Conservation (phyloP, 192 early-diverging fungal species). For the Coemansia sp. region DNA sequence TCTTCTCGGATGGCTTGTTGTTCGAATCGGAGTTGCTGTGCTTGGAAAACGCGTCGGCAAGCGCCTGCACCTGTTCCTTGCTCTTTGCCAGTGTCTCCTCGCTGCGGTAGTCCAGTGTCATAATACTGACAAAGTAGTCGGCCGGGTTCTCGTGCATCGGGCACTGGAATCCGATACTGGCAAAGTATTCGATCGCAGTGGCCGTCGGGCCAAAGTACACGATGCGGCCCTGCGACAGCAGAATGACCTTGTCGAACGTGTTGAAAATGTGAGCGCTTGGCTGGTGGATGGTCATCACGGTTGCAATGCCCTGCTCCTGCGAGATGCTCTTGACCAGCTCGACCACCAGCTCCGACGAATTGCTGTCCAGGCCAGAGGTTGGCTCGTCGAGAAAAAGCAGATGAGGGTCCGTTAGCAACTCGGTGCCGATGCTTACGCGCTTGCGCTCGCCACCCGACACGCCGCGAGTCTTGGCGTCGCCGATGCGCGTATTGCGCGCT, state of each 20-base stretch:
- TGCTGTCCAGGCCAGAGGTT: slow-evolving; percentile 67
- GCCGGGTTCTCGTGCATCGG: slow-evolving; percentile 68
- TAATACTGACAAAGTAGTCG: slow-evolving; percentile 64
- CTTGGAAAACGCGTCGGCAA: slow-evolving; percentile 31
- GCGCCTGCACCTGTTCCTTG: slow-evolving; percentile 34
- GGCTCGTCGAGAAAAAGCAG: slow-evolving; percentile 57
- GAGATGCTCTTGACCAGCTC: slow-evolving; percentile 63
- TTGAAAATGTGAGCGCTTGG: slow-evolving; percentile 76
- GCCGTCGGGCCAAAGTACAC: slow-evolving; percentile 58
- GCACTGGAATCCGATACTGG: slow-evolving; percentile 55
- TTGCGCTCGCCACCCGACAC: slow-evolving; percentile 56
- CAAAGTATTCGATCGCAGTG: slow-evolving; percentile 49
- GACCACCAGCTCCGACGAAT: slow-evolving; percentile 60
- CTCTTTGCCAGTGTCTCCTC: slow-evolving; percentile 35
- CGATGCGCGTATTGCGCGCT: slow-evolving; percentile 56
- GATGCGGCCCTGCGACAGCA: slow-evolving; percentile 62
- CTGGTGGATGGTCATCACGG: slow-evolving; percentile 90
- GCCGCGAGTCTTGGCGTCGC: slow-evolving; percentile 44
- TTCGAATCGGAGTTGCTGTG: no score
- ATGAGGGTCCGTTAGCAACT: slow-evolving; percentile 56
- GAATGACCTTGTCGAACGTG: slow-evolving; percentile 75
- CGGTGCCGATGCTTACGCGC: slow-evolving; percentile 49
- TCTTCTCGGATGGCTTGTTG: no score
- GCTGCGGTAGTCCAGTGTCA: slow-evolving; percentile 54
- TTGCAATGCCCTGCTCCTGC: slow-evolving; percentile 56